phyloP scores from a whole-genome alignment of 352 stramenopile genomes.

The Pythium dissimile region DNA sequence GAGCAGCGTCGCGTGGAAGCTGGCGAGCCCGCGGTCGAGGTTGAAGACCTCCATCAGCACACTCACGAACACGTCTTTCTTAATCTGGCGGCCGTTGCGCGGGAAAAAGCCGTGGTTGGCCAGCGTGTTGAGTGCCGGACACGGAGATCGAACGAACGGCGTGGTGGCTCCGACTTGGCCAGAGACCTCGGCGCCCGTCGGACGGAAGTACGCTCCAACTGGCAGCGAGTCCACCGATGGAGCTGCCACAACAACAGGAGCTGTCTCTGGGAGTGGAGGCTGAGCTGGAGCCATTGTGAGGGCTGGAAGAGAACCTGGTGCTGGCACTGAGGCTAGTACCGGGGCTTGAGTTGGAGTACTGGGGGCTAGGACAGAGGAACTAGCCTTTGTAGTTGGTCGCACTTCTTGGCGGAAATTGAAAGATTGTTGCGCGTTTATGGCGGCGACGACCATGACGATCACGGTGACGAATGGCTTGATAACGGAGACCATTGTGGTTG shows the following conservation, averaged over 20 bases:
- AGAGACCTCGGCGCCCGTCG: conserved; percentile 7
- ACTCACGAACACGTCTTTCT: conserved; percentile 9
- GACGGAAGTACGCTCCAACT: conserved; percentile 7
- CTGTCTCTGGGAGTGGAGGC: too few species aligned
- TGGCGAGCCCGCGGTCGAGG: conserved; percentile 27
- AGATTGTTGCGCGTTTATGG: too few species aligned
- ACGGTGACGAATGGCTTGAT: background rate
- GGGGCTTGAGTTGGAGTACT: background rate
- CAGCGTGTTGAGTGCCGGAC: conserved; percentile 43
- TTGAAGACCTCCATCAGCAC: conserved; percentile 33
- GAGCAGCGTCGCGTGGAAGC: conserved; percentile 27
- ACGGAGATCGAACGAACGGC: conserved; percentile 28
- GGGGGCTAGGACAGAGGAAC: too few species aligned
- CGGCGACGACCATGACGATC: background rate
- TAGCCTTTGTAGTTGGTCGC: too few species aligned
- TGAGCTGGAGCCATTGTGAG: too few species aligned
- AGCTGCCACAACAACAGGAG: too few species aligned
- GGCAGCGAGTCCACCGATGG: background rate
- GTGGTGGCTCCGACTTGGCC: background rate
- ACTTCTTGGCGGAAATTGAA: too few species aligned
- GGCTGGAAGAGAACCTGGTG: too few species aligned
- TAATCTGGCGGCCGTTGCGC: conserved; percentile 25
- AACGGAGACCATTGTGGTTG: background rate
- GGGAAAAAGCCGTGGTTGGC: conserved; percentile 33
- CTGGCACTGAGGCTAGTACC: background rate